Evolutionary conservation across 495 filamentous ascomycete genomes (phyloP), one percentile per base, ranked within the genome.

Genomic region (Aspergillus homomorphus): DNA sequence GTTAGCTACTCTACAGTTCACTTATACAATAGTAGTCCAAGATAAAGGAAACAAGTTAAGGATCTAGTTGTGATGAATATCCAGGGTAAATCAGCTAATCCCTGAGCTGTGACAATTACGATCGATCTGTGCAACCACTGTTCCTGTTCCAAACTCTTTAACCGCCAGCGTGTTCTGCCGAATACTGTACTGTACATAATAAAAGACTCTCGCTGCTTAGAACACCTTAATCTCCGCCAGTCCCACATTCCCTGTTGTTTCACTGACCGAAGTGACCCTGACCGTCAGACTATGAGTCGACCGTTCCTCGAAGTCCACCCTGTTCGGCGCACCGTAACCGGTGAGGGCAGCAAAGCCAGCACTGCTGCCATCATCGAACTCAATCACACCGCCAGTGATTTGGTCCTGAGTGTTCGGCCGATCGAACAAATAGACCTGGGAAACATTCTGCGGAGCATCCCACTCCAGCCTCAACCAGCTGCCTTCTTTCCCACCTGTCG

Each of bases 201-300:
- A n/a, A n/a, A n/a, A n/a, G n/a, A n/a, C n/a, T n/a, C n/a, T n/a
- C n/a, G 44, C 20, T n/a, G 44, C n/a, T 15, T 53, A 46, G 6
- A 52, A 61, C n/a, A 56, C 53, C 23, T 56, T 45, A 22, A 56
- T 45, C 46, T 61, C 58, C 18, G 53, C 46, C 38, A 61, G 53
- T 8, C 58, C 58, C 18, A 56, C 53, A 26, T 61, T 61, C 18
- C 43, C 43, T 18, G 58, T 56, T 5, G 46, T 56, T n/a, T 46
- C 41, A 28, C 46, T 61, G 4, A 61, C 53, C 2, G 57, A 43
- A 5, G 58, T 61, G 4, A 56, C 33, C 20, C 33, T 61, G n/a
- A 61, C 19, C 1, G 48, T 52, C 28, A 61, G 38, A 55, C 18
- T 52, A 12, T 24, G 33, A 1, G 45, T 42, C 3, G 42, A 52